Percentiles rank a stretch among this genome's conserved stretches.
Conservation (phyloP, 2,329 filamentous ascomycete genomes). For the Fusarium sublunatum region DNA sequence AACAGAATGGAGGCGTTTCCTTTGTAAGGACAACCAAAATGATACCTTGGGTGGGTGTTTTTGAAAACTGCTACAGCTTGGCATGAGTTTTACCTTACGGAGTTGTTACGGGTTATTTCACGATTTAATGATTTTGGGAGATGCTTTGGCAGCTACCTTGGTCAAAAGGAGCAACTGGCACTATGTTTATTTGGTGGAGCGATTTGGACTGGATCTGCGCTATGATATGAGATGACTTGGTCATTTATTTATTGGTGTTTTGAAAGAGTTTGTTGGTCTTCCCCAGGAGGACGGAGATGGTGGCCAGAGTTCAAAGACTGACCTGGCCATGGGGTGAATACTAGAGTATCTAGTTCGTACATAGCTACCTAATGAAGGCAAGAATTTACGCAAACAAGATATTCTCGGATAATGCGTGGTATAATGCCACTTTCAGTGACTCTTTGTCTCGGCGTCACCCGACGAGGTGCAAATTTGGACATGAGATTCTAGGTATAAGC, state of each 20-base stretch:
- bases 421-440: not conserved
- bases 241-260: slow-evolving; percentile 12
- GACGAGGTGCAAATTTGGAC: not conserved
- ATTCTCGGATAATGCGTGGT: not conserved
- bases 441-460: not conserved
- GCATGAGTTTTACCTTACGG: slow-evolving; percentile 22
- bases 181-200: slow-evolving; percentile 17
- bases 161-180: slow-evolving; percentile 20
- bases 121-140: slow-evolving; percentile 28
- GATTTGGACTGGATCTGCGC: slow-evolving; percentile 16
- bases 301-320: slow-evolving; percentile 11
- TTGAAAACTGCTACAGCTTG: slow-evolving; percentile 17
- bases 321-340: slow-evolving; percentile 16
- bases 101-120: slow-evolving; percentile 12
- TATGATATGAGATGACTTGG: slow-evolving; percentile 14
- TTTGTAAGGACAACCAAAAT: slow-evolving; percentile 33
- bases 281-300: slow-evolving; percentile 7
- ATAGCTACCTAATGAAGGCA: slow-evolving; percentile 7
- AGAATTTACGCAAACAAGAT: not conserved
- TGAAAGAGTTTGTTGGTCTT: slow-evolving; percentile 4
- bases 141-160: not conserved
- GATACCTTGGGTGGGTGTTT: slow-evolving; percentile 38
- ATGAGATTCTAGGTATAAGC: not conserved
- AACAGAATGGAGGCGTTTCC: slow-evolving; percentile 43
- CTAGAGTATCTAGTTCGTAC: slow-evolving; percentile 12